Evolutionary conservation across 169 alveolate genomes (phyloP), one percentile per base, ranked within the genome.

Genomic region (Plasmodium gaboni): DNA sequence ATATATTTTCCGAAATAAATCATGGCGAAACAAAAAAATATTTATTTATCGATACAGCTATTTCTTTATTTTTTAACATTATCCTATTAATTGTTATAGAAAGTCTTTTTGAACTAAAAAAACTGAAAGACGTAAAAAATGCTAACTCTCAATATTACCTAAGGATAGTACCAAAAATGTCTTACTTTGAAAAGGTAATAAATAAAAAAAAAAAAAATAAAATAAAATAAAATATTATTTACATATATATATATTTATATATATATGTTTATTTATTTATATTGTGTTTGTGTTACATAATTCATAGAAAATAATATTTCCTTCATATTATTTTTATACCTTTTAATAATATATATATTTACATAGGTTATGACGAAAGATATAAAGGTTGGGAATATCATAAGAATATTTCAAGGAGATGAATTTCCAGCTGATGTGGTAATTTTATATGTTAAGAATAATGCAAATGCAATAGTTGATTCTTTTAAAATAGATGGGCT

Each of bases 401-500:
- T 86, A 70, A 17, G 92, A 15, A 53, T 86, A 17, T 86, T 64
- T 42, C 69, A 71, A 61, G 92, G 76, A 3, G 87, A 86, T 46
- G 92, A 86, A 17, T 86, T 86, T 19, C 92, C 92, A 63, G 92
- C 92, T 9, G 92, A 86, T 86, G 92, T 38, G 1, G 92, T 86
- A 15, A 86, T 86, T 32, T 87, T 86, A 9, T 71, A 86, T 73
- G 73, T 53, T 44, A 71, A 86, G 44, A 71, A 86, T 26, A 86
- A 86, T 86, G 59, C 38, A 61, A 71, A 67, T 86, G 92, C 87
- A 13, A 57, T 86, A 53, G 87, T 72, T 13, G 87, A 86, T 53
- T 55, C 92, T 2, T 86, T 86, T 86, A 71, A 71, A 71, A 64
- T 86, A 13, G 92, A 86, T 61, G 92, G 92, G 0, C 57, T 86